phyloP scores from a whole-genome alignment of 805 yeast species.

The Priceomyces fermenticarens region DNA sequence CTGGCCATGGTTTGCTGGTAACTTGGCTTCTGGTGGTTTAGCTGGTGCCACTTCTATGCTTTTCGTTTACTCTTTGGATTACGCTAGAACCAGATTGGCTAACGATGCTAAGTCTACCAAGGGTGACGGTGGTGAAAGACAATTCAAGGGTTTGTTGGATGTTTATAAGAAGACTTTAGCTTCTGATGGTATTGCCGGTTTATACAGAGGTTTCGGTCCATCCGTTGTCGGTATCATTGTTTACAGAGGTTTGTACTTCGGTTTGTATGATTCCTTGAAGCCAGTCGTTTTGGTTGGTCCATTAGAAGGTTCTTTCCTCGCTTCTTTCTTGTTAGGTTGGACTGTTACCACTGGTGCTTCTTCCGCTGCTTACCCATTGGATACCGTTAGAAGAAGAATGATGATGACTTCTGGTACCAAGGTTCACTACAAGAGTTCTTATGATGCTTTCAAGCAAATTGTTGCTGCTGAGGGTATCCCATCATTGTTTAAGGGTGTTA shows the following conservation, averaged over 20 bases:
- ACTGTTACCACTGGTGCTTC: conserved; percentile 97
- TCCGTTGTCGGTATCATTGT: conserved; percentile 96
- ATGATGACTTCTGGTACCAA: conserved; percentile 99
- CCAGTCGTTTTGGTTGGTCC: conserved; percentile 94
- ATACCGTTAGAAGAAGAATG: conserved; percentile 99
- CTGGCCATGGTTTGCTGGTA: conserved; percentile 95
- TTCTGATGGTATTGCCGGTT: conserved; percentile 96
- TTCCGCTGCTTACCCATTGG: conserved; percentile 98
- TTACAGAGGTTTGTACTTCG: conserved; percentile 99
- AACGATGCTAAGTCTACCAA: conserved; percentile 92
- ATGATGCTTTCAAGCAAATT: conserved; percentile 87
- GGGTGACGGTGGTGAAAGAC: conserved; percentile 85
- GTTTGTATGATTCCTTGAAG: conserved; percentile 94
- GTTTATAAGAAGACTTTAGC: conserved; percentile 95
- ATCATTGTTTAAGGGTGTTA: conserved; percentile 98
- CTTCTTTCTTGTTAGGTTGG: conserved; percentile 97
- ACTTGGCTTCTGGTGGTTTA: conserved; percentile 97
- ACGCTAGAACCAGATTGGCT: conserved; percentile 98
- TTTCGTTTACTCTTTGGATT: conserved; percentile 95
- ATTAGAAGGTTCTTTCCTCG: conserved; percentile 90
- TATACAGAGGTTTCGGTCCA: conserved; percentile 99
- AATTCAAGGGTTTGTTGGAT: conserved; percentile 95
- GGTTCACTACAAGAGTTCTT: conserved; percentile 92
- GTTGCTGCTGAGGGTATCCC: conserved; percentile 93
- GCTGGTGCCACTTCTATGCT: conserved; percentile 96